Base-by-base conservation (phyloP, 495 filamentous ascomycete genomes). In the Podospora comata region DNA sequence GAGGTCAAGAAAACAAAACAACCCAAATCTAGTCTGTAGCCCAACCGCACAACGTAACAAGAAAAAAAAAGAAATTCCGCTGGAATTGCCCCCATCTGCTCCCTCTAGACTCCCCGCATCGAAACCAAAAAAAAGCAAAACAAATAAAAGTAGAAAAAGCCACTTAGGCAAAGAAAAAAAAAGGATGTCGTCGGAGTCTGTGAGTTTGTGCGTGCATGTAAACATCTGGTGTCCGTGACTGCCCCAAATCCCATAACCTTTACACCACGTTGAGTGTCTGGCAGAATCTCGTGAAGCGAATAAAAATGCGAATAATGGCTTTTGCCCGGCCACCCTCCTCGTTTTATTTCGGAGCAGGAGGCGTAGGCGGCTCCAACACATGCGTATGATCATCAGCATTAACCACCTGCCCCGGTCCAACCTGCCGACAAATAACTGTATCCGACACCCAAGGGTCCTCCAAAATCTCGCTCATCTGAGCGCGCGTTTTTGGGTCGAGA, bases 401-500 rank as follows among this genome's bases (percentile, higher is more conserved):
- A n/a, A 84, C 74, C 32, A 86, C 79, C 5, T 69, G 66, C 1
- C 83, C 81, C 6, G 61, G 61, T 44, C 73, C 75, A 2, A 73
- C 75, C 71, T 87, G 85, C 60, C 82, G 71, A 70, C 85, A 87
- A 60, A 87, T 86, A 19, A 86, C 79, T 58, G 91, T 90, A 67
- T 87, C 85, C 15, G 84, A 84, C 44, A 98, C 88, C 95, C 96
- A 99, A n/a, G 90, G 88, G 77, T 99, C 96, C 6, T 85, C 84
- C 68, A 96, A 79, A 18, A 98, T 91, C 75, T 98, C 93, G 18
- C 88, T 84, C 78, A 98, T 86, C 5, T 85, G 92, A 5, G 92
- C 96, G 55, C 95, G 86, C 66, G 90, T 89, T 71, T 87, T 91
- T 4, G 95, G 93, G 72, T 95, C 87, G 55, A 97, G 82, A 72